Evolutionary conservation across 768 basidiomycete genomes (phyloP), one percentile per base, ranked within the genome.

Genomic region (Termitomyces sp.): DNA sequence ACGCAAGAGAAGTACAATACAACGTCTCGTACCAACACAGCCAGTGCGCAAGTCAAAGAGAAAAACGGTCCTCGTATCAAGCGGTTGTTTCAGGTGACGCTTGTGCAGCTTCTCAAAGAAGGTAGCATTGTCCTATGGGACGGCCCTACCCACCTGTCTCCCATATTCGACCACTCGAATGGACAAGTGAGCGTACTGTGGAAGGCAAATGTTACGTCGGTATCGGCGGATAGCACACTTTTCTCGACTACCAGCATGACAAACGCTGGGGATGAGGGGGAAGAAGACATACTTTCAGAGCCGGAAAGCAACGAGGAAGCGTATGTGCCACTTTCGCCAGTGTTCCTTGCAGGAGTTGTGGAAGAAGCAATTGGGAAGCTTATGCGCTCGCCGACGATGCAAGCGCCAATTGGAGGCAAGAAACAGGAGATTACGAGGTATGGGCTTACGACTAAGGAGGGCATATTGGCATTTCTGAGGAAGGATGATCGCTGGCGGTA

Each of bases 111-210:
- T 23, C 75, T 84, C 51, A 77, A 83, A 56, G 89, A 91, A 59
- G 91, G 91, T n/a, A 83, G 80, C 57, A 83, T 92, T 58, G 77
- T 91, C 0, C 70, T 89, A 3, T 90, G 88, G 85, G 85, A 89
- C 58, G 88, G 88, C 0, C 83, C 86, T 3, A 73, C 75, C 14
- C 75, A 77, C 10, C 67, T 75, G 1, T 69, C 71, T 55, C 72
- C 58, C 72, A 0, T 56, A 59, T 33, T 50, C 18, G 23, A 35
- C 38, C 16, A 62, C 16, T 41, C 60, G 5, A 60, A 57, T 14
- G 62, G 50, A 10, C 64, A 74, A 33, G 62, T 69, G 5, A 75
- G 71, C 35, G 66, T 67, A 9, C 66, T 88, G 35, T 90, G 88
- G 88, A 84, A 79, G 57, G 65, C 71, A 14, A 71, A 68, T 36